Base-by-base conservation (phyloP, 306 rosid genomes). In the Vigna angularis region DNA sequence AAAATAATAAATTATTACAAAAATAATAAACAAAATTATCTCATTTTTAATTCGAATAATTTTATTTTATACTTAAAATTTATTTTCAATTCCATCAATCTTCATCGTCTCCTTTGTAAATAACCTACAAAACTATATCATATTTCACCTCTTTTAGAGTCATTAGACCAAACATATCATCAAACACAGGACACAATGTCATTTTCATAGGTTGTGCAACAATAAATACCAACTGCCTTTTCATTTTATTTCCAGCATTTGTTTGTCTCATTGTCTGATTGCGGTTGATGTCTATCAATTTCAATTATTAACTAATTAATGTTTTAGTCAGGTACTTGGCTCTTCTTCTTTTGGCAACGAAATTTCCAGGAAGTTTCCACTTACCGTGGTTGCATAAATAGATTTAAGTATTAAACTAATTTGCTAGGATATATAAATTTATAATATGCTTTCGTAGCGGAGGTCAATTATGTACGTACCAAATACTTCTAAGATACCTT, bases 281-380 rank as follows among this genome's bases (percentile, higher is more conserved):
- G 63, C 1, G 3, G 64, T 49, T 5, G 63, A 17, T 40, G 40
- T 14, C 45, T 49, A 18, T 75, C 20, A 42, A 51, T 18, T 40
- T 9, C 20, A 7, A 11, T 58, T 24, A 30, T 30, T 11, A 38
- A 40, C 6, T 8, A 61, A 61, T 40, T 8, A 61, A 61, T 69
- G 68, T 7, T 48, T 12, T 70, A 20, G 77, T 40, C 81, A 26
- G 56, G 40, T 15, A 53, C 38, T 36, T 18, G 12, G 15, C 79
- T 17, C n/a, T 34, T 4, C 17, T 24, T 7, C 3, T 30, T 61
- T 68, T 58, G 67, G 40, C 14, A 9, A 0, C 50, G 85, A 75
- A 81, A 81, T 70, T 75, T 69, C 85, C 0, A 28, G 77, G 81
- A 82, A 82, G 51, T 75, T 82, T 69, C 81, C 0, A 34, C 38